Conservation (phyloP, 441 rosid species). For the Populus hybrid region DNA sequence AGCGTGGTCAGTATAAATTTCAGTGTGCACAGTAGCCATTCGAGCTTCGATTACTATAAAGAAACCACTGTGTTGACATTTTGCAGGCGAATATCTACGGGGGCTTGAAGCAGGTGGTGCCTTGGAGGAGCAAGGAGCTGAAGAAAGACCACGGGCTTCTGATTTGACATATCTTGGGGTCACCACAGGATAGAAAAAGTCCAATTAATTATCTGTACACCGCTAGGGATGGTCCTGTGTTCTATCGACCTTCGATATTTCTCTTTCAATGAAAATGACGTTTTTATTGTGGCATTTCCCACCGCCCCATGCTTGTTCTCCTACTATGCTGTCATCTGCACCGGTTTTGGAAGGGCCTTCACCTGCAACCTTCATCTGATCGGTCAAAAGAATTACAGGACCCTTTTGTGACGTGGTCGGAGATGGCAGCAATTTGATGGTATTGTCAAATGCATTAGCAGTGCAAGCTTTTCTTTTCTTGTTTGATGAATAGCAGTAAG, state of each 20-base stretch:
- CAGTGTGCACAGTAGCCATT: not conserved
- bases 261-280: slow-evolving; percentile 14
- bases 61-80: slow-evolving; percentile 12
- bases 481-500: not conserved
- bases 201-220: slow-evolving; percentile 12
- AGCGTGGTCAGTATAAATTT: not conserved
- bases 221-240: not conserved
- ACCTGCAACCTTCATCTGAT: not conserved
- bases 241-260: not conserved
- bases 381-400: not conserved
- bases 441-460: not conserved
- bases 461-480: not conserved
- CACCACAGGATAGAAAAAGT: not conserved
- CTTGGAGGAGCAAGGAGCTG: slow-evolving; percentile 55
- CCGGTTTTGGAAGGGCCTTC: not conserved
- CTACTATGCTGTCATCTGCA: not conserved
- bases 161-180: not conserved
- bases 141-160: slow-evolving; percentile 37
- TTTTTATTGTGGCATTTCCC: not conserved
- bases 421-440: not conserved
- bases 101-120: slow-evolving; percentile 64
- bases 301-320: not conserved
- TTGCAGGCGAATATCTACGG: slow-evolving; percentile 57
- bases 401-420: slow-evolving; percentile 3
- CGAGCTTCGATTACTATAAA: not conserved